Conservation (phyloP, 1,139 yeast species). For the Pichia sp. region DNA sequence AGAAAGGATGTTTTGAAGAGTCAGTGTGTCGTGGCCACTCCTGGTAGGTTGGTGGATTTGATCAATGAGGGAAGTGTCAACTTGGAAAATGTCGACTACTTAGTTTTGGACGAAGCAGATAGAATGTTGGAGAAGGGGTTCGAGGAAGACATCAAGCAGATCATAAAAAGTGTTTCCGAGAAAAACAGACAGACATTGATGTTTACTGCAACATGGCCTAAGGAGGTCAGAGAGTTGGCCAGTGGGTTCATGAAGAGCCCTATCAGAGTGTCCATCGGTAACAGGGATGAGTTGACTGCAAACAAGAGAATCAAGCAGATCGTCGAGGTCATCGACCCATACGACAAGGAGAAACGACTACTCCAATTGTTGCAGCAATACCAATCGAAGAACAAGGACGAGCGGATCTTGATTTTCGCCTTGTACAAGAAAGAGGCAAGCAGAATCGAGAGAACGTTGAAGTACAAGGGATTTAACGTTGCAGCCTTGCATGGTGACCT, state of each 20-base stretch:
- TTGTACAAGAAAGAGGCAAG: conserved; percentile 95
- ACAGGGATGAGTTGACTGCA: conserved; percentile 89
- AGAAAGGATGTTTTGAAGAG: conserved; percentile 55
- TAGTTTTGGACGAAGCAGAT: conserved; percentile 96
- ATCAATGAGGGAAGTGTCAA: conserved; percentile 83
- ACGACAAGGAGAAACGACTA: conserved; percentile 72
- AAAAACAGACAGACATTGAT: conserved; percentile 70
- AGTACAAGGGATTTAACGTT: conserved; percentile 69
- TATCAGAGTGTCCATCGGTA: conserved; percentile 87
- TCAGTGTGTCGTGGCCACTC: conserved; percentile 90
- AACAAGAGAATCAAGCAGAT: conserved; percentile 89
- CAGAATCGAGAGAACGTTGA: conserved; percentile 74
- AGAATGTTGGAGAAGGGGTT: conserved; percentile 97
- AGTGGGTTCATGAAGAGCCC: conserved; percentile 73
- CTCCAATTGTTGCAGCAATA: conserved; percentile 69
- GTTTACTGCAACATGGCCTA: conserved; percentile 91
- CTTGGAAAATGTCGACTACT: conserved; percentile 62
- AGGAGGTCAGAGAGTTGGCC: conserved; percentile 90
- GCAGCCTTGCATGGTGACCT: conserved; percentile 97
- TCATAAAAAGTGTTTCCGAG: conserved; percentile 53
- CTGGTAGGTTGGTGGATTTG: conserved; percentile 91
- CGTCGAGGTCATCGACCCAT: conserved; percentile 88
- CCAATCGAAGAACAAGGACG: conserved; percentile 57
- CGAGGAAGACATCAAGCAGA: conserved; percentile 88
- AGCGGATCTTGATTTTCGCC: conserved; percentile 87